Percentiles rank a stretch among this genome's conserved stretches.
phyloP scores from a whole-genome alignment of 768 basidiomycete species.

The Russula brevipes region DNA sequence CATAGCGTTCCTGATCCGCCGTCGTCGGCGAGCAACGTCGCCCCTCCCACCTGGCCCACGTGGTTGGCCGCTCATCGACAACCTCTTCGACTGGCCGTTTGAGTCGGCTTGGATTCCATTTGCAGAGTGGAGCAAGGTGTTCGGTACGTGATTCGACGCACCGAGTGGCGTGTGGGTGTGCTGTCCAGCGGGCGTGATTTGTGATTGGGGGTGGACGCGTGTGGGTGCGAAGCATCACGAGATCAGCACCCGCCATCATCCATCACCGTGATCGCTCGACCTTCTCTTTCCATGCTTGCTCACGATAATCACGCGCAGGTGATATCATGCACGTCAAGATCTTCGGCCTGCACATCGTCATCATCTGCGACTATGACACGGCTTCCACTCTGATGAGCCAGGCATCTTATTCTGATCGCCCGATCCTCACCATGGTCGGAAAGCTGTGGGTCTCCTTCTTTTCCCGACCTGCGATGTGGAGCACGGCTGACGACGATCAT shows the following conservation, averaged over 20 bases:
- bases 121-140: slow-evolving; percentile 22
- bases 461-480: not conserved
- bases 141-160: slow-evolving; percentile 19
- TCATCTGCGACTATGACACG: slow-evolving; percentile 19
- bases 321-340: slow-evolving; percentile 23
- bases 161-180: not conserved
- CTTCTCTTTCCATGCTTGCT: not conserved
- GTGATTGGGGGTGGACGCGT: not conserved
- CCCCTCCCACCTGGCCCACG: slow-evolving; percentile 25
- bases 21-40: slow-evolving; percentile 9
- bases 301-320: not conserved
- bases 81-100: slow-evolving; percentile 23
- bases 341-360: slow-evolving; percentile 26
- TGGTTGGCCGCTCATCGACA: slow-evolving; percentile 22
- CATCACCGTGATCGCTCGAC: not conserved
- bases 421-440: slow-evolving; percentile 25
- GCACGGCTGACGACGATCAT: not conserved
- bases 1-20: slow-evolving; percentile 12
- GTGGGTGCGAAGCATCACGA: not conserved
- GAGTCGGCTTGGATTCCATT: slow-evolving; percentile 22
- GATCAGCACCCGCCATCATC: not conserved
- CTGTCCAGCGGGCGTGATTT: not conserved
- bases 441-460: slow-evolving; percentile 9
- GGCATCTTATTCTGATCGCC: slow-evolving; percentile 24
- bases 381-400: slow-evolving; percentile 23